Evolutionary conservation across 192 early-diverging fungal species (phyloP).

Genomic region (Linnemannia schmuckeri): DNA sequence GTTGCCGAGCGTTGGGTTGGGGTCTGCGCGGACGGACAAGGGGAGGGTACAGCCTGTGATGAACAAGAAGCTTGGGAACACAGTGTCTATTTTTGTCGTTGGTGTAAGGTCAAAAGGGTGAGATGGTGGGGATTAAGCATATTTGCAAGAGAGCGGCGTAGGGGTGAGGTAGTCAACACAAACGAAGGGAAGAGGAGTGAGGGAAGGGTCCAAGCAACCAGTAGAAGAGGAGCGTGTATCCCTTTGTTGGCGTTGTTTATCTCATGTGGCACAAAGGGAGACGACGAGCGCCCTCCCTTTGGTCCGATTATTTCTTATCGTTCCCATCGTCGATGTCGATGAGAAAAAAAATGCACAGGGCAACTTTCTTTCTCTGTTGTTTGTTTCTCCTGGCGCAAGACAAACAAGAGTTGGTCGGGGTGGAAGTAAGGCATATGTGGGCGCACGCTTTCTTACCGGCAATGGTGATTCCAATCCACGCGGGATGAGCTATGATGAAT

Average conservation of each 20-base stretch:
- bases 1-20: constrained; percentile 7
- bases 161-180: neutral
- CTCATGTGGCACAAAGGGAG: neutral
- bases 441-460: constrained; percentile 33
- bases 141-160: neutral
- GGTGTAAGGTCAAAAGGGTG: neutral
- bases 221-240: neutral
- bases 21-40: constrained; percentile 30
- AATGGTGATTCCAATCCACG: constrained; percentile 63
- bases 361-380: neutral
- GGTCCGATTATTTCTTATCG: neutral
- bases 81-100: constrained; percentile 47
- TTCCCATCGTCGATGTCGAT: neutral
- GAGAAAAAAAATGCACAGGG: neutral
- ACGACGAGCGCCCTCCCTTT: neutral
- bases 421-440: neutral
- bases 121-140: neutral
- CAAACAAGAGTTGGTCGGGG: neutral
- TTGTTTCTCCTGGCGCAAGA: neutral
- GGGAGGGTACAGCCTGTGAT: constrained; percentile 62
- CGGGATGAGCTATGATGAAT: constrained; percentile 49
- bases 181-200: neutral
- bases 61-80: constrained; percentile 73
- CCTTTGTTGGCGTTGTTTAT: neutral
- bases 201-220: neutral